phyloP scores from a whole-genome alignment of 2,329 filamentous ascomycete species.

The Camillea tinctor region DNA sequence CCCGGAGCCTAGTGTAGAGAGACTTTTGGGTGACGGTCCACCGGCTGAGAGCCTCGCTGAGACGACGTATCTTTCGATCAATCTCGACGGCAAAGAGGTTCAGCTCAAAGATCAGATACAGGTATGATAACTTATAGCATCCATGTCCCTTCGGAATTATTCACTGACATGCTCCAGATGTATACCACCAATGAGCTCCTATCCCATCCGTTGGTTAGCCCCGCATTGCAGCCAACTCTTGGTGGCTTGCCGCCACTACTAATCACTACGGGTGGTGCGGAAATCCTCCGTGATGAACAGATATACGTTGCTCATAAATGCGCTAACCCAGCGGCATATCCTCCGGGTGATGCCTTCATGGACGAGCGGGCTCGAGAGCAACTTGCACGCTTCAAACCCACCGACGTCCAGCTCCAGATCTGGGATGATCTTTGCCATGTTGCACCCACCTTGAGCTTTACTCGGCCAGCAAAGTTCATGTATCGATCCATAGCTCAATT shows the following conservation, averaged over 20 bases:
- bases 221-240: constrained; percentile 81
- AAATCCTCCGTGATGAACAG: constrained; percentile 89
- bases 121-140: constrained; percentile 42
- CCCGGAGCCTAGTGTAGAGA: constrained; percentile 11
- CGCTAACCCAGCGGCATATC: constrained; percentile 76
- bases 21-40: constrained; percentile 9
- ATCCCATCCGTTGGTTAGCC: constrained; percentile 85
- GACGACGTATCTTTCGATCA: constrained; percentile 56
- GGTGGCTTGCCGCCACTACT: constrained; percentile 87
- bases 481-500: constrained; percentile 91
- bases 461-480: constrained; percentile 94
- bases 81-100: constrained; percentile 68
- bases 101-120: constrained; percentile 91
- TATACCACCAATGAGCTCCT: constrained; percentile 82
- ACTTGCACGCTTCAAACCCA: constrained; percentile 71
- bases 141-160: neutral
- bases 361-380: constrained; percentile 59
- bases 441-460: constrained; percentile 90
- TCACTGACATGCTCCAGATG: constrained; percentile 43
- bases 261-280: constrained; percentile 83
- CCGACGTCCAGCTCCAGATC: constrained; percentile 89
- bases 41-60: constrained; percentile 20
- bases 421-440: constrained; percentile 97
- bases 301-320: constrained; percentile 95
- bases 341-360: constrained; percentile 63